A percentile compares a stretch with the other conserved stretches of the same genome.
Evolutionary conservation across 805 yeast genomes (phyloP).

Genomic region (Saturnispora bothae): DNA sequence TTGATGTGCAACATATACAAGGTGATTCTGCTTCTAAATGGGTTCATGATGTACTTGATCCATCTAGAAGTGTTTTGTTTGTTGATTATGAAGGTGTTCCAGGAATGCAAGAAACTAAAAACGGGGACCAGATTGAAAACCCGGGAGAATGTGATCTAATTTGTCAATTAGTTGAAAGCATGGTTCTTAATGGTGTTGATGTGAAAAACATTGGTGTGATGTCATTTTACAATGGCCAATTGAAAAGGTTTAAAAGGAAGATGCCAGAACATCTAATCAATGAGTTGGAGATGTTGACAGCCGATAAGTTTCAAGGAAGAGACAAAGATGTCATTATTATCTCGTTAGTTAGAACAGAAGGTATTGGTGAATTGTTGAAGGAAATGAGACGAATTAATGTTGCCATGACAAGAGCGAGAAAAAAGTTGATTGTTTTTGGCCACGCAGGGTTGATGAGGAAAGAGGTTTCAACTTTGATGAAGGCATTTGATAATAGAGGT

Average conservation of each 20-base stretch:
- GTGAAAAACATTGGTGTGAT: conserved; percentile 67
- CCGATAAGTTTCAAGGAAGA: conserved; percentile 92
- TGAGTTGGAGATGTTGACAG: conserved; percentile 73
- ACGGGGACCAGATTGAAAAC: conserved; percentile 66
- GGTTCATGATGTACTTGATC: conserved; percentile 35
- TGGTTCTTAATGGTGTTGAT: conserved; percentile 49
- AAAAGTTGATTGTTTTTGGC: conserved; percentile 77
- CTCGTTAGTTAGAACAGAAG: conserved; percentile 79
- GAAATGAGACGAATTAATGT: conserved; percentile 94
- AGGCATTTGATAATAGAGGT: conserved; percentile 39
- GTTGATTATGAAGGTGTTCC: conserved; percentile 66
- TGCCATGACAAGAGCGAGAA: conserved; percentile 82
- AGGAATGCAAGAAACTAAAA: conserved; percentile 38
- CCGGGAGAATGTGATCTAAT: conserved; percentile 60
- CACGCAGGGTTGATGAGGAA: conserved; percentile 52
- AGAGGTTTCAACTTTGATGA: conserved; percentile 50
- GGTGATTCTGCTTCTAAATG: background rate
- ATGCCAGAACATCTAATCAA: conserved; percentile 8
- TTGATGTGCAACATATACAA: background rate
- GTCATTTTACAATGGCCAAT: conserved; percentile 80
- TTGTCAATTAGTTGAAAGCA: conserved; percentile 47
- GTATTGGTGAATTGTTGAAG: conserved; percentile 66
- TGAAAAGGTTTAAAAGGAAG: conserved; percentile 33
- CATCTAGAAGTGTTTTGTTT: conserved; percentile 56
- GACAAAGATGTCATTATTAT: conserved; percentile 88